Percentiles rank a stretch among this genome's conserved stretches.
phyloP scores from a whole-genome alignment of 768 basidiomycete genomes.

The Hysterangium stoloniferum region DNA sequence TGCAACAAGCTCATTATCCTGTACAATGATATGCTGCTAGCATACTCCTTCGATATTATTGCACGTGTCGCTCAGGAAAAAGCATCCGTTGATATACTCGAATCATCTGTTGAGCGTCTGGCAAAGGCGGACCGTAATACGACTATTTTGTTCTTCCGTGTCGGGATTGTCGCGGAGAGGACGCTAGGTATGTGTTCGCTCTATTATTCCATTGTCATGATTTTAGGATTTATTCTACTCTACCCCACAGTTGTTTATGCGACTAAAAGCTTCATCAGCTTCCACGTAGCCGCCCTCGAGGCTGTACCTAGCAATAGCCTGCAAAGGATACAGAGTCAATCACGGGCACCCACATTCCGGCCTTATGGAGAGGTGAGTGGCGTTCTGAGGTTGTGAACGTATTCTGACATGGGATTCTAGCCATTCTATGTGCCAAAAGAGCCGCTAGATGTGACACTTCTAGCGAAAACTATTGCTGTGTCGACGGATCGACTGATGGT shows the following conservation, averaged over 20 bases:
- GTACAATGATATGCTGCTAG: conserved; percentile 44
- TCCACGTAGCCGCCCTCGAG: conserved; percentile 55
- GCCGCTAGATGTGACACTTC: conserved; percentile 48
- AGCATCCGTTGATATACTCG: conserved; percentile 37
- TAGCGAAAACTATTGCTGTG: conserved; percentile 58
- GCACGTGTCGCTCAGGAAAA: conserved; percentile 49
- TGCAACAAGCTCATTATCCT: conserved; percentile 68
- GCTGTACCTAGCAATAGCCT: conserved; percentile 28
- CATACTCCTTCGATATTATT: conserved; percentile 68
- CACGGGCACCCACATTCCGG: conserved; percentile 39
- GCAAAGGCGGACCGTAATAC: conserved; percentile 42
- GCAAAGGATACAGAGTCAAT: conserved; percentile 17
- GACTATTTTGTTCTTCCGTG: conserved; percentile 48
- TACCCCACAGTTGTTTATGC: conserved; percentile 54
- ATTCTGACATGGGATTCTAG: conserved; percentile 27
- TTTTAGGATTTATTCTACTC: conserved; percentile 2
- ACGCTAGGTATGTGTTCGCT: conserved; percentile 42
- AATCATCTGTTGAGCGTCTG: conserved; percentile 55
- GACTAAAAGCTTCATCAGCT: conserved; percentile 52
- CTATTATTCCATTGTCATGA: background rate
- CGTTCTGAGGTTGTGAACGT: conserved; percentile 7
- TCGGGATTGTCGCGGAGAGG: conserved; percentile 44
- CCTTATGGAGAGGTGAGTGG: conserved; percentile 53
- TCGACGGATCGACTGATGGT: conserved; percentile 58
- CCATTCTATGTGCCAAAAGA: conserved; percentile 66